phyloP scores from a whole-genome alignment of 23 red algal species.

The Agarophyton chilense region DNA sequence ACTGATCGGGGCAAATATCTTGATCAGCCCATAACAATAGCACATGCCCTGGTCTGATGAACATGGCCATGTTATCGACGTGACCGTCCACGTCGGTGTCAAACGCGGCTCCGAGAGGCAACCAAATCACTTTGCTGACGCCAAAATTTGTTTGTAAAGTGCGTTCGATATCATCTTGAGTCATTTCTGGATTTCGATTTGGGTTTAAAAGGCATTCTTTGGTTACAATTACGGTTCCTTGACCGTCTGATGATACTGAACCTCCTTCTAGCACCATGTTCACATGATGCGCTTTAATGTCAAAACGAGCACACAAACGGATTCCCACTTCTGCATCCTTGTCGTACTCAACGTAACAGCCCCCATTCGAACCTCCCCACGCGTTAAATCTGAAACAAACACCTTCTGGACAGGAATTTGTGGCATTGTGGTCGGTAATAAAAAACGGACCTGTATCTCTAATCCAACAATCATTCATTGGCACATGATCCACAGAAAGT shows the following conservation, averaged over 20 bases:
- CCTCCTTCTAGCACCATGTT: slow-evolving; percentile 82
- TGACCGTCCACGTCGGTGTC: slow-evolving; percentile 81
- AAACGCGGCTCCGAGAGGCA: slow-evolving; percentile 64
- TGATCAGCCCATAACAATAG: slow-evolving; percentile 62
- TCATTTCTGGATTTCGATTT: slow-evolving; percentile 58
- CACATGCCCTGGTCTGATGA: slow-evolving; percentile 53
- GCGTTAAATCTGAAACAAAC: slow-evolving; percentile 78
- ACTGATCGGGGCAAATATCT: slow-evolving; percentile 5
- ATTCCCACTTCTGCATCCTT: slow-evolving; percentile 43
- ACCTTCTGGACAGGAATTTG: neutral
- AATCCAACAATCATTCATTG: slow-evolving; percentile 85
- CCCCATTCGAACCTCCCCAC: slow-evolving; percentile 69
- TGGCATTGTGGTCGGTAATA: neutral
- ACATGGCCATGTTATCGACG: slow-evolving; percentile 84
- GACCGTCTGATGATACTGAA: slow-evolving; percentile 60
- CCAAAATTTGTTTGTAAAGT: slow-evolving; percentile 45
- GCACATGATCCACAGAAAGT: slow-evolving; percentile 32
- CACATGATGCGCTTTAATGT: slow-evolving; percentile 12
- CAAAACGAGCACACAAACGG: slow-evolving; percentile 23
- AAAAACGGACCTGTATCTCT: slow-evolving; percentile 73
- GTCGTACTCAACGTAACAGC: slow-evolving; percentile 41
- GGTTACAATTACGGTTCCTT: slow-evolving; percentile 74
- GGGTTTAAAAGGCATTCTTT: slow-evolving; percentile 69
- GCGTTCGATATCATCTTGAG: slow-evolving; percentile 14
- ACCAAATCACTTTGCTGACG: slow-evolving; percentile 60